These are phyloP conservation scores for Entomortierella beljakovae DNA, from an alignment of 192 early-diverging fungal species.

Conservation along the genomic window DNA sequence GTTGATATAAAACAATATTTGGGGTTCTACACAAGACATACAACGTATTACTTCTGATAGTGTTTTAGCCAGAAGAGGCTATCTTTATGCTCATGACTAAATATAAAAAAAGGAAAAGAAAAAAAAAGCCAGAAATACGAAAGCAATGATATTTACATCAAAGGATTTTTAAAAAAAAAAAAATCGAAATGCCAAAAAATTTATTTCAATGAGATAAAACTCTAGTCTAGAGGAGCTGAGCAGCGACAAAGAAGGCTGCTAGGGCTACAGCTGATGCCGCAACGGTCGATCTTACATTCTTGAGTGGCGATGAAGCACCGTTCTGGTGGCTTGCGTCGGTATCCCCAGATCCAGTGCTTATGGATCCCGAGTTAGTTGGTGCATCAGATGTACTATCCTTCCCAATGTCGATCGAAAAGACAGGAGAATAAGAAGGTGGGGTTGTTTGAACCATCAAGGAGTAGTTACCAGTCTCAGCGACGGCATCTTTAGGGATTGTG, in stretches of 20 bases:
- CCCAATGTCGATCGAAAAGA: slow-evolving; percentile 29
- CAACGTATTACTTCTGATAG: too few relatives aligned
- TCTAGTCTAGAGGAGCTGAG: slow-evolving; percentile 39
- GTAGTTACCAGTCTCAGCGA: slow-evolving; percentile 16
- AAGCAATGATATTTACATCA: too few relatives aligned
- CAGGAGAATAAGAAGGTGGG: slow-evolving; percentile 31
- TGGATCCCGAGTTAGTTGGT: not conserved
- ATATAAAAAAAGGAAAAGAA: too few relatives aligned
- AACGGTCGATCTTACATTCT: slow-evolving; percentile 5
- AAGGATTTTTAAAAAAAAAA: too few relatives aligned
- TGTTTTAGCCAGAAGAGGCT: too few relatives aligned
- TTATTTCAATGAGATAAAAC: too few relatives aligned
- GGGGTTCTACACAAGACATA: too few relatives aligned
- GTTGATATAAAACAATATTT: too few relatives aligned
- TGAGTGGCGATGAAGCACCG: not conserved
- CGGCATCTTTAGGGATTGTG: slow-evolving; percentile 16
- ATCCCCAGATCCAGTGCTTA: not conserved
- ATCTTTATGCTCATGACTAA: too few relatives aligned
- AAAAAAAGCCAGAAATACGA: too few relatives aligned
- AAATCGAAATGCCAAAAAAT: too few relatives aligned
- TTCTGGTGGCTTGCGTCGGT: not conserved
- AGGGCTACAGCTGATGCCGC: slow-evolving; percentile 17
- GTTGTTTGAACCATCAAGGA: slow-evolving; percentile 37
- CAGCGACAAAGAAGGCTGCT: slow-evolving; percentile 31
- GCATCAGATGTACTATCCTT: not conserved